phyloP scores from a whole-genome alignment of 2,329 filamentous ascomycete genomes.

The Phaeomoniella chlamydospora region DNA sequence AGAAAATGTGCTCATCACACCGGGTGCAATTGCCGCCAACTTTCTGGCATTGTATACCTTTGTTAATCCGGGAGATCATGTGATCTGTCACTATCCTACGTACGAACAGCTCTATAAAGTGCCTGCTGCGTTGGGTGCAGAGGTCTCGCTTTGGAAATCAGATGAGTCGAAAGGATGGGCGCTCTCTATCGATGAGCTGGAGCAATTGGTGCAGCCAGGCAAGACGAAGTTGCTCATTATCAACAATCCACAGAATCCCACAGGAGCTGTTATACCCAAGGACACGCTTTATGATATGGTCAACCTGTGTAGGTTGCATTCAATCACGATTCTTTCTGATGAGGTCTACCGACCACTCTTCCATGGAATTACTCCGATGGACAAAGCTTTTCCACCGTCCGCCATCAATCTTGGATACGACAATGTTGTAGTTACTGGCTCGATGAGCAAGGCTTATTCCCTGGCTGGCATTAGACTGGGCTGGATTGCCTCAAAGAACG shows the following conservation, averaged over 20 bases:
- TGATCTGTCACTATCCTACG: conserved; percentile 74
- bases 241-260: conserved; percentile 75
- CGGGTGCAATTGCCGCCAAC: conserved; percentile 75
- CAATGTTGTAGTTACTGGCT: conserved; percentile 59
- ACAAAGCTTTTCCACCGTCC: conserved; percentile 48
- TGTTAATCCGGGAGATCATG: conserved; percentile 61
- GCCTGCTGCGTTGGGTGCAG: conserved; percentile 58
- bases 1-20: conserved; percentile 60
- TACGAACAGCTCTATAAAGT: conserved; percentile 75
- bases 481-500: conserved; percentile 61
- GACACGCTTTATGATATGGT: conserved; percentile 47
- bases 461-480: conserved; percentile 70
- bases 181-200: conserved; percentile 52
- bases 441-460: conserved; percentile 74
- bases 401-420: conserved; percentile 58
- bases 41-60: conserved; percentile 64
- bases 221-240: conserved; percentile 45
- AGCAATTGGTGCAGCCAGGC: conserved; percentile 38
- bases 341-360: conserved; percentile 79
- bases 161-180: conserved; percentile 50
- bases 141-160: conserved; percentile 64
- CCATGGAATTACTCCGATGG: conserved; percentile 46
- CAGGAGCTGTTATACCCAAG: conserved; percentile 53
- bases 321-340: conserved; percentile 57
- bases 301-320: conserved; percentile 44